These are phyloP conservation scores for Hypoxylon subgilvum DNA, from an alignment of 495 filamentous ascomycete genomes.

Conservation along the genomic window DNA sequence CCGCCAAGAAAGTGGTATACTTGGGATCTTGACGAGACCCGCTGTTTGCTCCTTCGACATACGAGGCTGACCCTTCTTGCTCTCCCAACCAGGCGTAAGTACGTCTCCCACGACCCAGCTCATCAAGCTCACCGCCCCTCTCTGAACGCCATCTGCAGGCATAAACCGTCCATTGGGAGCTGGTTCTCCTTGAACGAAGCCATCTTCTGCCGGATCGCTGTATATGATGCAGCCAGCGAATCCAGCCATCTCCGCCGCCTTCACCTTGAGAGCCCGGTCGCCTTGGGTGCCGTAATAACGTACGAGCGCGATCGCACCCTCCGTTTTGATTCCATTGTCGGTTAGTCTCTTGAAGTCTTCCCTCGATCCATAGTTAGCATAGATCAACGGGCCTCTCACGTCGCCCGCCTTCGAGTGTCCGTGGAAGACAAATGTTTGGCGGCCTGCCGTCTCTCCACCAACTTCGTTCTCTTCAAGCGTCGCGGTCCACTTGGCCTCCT, in stretches of 20 bases:
- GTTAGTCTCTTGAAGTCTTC: slow-evolving; percentile 78
- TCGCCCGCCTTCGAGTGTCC: slow-evolving; percentile 87
- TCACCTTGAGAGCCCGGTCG: slow-evolving; percentile 81
- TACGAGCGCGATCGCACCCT: slow-evolving; percentile 83
- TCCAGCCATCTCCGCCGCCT: slow-evolving; percentile 83
- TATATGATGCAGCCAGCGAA: slow-evolving; percentile 90
- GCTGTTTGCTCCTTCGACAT: slow-evolving; percentile 71
- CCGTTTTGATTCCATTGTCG: slow-evolving; percentile 71
- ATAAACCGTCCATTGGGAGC: slow-evolving; percentile 79
- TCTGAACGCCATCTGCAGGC: slow-evolving; percentile 79
- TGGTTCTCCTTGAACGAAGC: slow-evolving; percentile 68
- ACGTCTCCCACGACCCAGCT: slow-evolving; percentile 87
- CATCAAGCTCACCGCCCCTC: slow-evolving; percentile 82
- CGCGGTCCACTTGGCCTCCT: slow-evolving; percentile 76
- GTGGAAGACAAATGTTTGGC: slow-evolving; percentile 79
- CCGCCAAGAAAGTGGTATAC: slow-evolving; percentile 83
- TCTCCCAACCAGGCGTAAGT: slow-evolving; percentile 84
- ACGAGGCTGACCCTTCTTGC: slow-evolving; percentile 69
- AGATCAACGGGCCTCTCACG: slow-evolving; percentile 90
- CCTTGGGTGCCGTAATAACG: slow-evolving; percentile 76
- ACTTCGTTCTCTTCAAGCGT: slow-evolving; percentile 75
- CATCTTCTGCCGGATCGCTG: slow-evolving; percentile 83
- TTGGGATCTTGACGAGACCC: slow-evolving; percentile 82
- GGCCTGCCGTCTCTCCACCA: slow-evolving; percentile 57
- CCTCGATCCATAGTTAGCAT: slow-evolving; percentile 87